Percentiles rank a stretch among this genome's conserved stretches.
Conservation (phyloP, 306 rosid genomes). For the Castanopsis chinensis region DNA sequence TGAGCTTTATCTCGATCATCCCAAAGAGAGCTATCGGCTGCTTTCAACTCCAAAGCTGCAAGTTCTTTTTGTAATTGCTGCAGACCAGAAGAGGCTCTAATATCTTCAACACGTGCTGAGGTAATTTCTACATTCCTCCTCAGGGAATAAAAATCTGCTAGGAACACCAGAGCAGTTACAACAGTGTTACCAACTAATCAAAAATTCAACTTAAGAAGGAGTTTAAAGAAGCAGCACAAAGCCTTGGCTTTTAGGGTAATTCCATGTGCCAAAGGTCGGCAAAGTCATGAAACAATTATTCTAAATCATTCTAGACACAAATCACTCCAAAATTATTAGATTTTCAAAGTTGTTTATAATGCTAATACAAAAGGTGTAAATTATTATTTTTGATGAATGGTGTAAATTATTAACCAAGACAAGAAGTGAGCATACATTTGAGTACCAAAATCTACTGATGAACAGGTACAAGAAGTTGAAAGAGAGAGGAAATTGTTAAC, state of each 20-base stretch:
- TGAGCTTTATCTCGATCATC: constrained; percentile 82
- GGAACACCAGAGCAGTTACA: constrained; percentile 4
- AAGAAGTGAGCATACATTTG: background rate
- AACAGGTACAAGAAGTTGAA: background rate
- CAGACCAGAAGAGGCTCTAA: constrained; percentile 66
- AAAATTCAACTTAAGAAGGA: background rate
- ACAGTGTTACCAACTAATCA: constrained; percentile 16
- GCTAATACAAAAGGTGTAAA: background rate
- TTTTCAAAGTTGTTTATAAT: background rate
- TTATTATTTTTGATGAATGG: too few species aligned
- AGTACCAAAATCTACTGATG: background rate
- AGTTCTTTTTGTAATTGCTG: constrained; percentile 59
- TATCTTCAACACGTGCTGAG: constrained; percentile 70
- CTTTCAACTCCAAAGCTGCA: constrained; percentile 70
- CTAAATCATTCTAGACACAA: background rate
- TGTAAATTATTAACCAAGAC: background rate
- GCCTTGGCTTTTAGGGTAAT: background rate
- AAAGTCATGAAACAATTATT: background rate
- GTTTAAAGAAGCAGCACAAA: background rate
- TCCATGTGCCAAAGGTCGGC: background rate
- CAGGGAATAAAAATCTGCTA: constrained; percentile 79
- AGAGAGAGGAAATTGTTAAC: background rate
- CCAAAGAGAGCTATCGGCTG: constrained; percentile 74
- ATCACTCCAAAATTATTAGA: background rate
- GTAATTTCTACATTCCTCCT: constrained; percentile 69